Percentiles rank a stretch among this genome's conserved stretches.
Evolutionary conservation across 306 rosid genomes (phyloP).

Genomic region (Glycyrrhiza uralensis): DNA sequence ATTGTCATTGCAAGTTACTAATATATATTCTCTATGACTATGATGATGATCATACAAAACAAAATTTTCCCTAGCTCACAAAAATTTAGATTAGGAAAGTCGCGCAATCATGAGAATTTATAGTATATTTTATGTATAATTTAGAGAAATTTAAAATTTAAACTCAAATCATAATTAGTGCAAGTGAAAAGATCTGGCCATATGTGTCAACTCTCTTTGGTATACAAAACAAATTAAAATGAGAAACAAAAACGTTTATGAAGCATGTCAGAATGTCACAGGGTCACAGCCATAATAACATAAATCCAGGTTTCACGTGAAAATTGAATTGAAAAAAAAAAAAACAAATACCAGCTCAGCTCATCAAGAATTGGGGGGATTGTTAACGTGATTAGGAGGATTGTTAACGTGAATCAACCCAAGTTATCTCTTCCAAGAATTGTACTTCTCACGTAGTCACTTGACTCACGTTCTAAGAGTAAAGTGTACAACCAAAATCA

Average conservation of each 20-base stretch:
- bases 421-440: conserved; percentile 29
- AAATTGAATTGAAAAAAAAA: neutral
- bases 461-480: neutral
- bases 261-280: neutral
- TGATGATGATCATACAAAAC: neutral
- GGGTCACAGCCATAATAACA: neutral
- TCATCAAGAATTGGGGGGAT: neutral
- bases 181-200: too few species aligned
- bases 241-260: neutral
- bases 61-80: too few species aligned
- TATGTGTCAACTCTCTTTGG: too few species aligned
- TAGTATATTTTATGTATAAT: too few species aligned
- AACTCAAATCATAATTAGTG: too few species aligned
- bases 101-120: too few species aligned
- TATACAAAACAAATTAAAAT: neutral
- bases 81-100: too few species aligned
- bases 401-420: neutral
- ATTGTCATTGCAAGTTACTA: neutral
- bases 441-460: conserved; percentile 17
- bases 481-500: neutral
- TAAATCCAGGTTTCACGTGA: neutral
- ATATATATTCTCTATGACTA: too few species aligned
- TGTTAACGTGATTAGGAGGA: neutral
- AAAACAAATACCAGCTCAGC: neutral
- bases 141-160: too few species aligned